Evolutionary conservation across 108 stramenopile genomes (phyloP), one percentile per base, ranked within the genome.

Genomic region (Nannochloropsis salina): DNA sequence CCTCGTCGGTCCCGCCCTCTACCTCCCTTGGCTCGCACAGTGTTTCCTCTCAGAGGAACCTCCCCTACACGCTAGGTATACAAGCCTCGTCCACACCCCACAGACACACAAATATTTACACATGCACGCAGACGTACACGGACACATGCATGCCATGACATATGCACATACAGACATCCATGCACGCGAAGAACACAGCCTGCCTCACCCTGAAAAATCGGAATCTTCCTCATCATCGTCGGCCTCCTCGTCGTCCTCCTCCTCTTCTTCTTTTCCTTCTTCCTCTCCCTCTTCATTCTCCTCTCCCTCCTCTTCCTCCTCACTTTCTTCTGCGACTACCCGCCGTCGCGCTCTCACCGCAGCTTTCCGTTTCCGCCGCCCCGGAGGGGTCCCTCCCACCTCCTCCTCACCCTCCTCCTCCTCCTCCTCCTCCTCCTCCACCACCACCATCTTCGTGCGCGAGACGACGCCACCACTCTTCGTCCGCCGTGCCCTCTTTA

Each of bases 341-440:
- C 61, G 1, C 61, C 2, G 61, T 15, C 20, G 20, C 61, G 61
- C 61, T 6, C 15, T 6, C 61, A 74, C 61, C 8, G 61, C 61
- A 15, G 8, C 61, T n/a, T 74, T 74, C 20, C 61, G 61, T n/a
- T 74, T 74, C 12, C 40, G 81, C 22, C 81, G 81, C 22, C 81
- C 81, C 40, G 22, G 22, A 8, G 5, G 11, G n/a, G 20, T 74
- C 61, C 8, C 47, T 10, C 47, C 47, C 47, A 12, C 47, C 12
- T 51, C 47, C 47, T 51, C 80, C n/a, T 81, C 80, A 1, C 21
- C 80, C n/a, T 81, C 80, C 80, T 81, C 80, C 12, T 81, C 80
- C 80, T 81, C 80, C n/a, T 81, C 80, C 80, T 81, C 80, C n/a
- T 81, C 80, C 80, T 81, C 1, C 80, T 81, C 80, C 80, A 51